Conservation (phyloP, 192 early-diverging fungal genomes). For the Podila clonocystis region DNA sequence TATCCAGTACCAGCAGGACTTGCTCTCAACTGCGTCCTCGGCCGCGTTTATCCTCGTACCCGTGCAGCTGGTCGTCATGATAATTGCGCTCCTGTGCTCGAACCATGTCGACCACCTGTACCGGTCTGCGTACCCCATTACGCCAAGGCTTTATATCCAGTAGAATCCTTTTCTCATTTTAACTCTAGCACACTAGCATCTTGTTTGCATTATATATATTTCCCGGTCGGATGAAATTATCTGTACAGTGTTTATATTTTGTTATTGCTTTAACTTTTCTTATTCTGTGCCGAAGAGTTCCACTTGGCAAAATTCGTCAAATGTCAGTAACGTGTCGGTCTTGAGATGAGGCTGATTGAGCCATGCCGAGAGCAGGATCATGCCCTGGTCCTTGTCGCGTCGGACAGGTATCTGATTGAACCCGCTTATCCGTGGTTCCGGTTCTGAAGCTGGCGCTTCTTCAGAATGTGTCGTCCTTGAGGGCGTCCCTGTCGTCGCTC, state of each 20-base stretch:
- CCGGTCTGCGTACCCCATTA: slow-evolving; percentile 29
- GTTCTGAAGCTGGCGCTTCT: background rate
- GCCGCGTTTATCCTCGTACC: slow-evolving; percentile 55
- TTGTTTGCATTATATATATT: background rate
- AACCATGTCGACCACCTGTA: slow-evolving; percentile 58
- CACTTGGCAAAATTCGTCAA: slow-evolving; percentile 54
- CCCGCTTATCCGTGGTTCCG: background rate
- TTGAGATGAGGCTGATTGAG: slow-evolving; percentile 54
- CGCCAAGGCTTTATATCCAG: slow-evolving; percentile 31
- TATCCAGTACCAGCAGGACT: slow-evolving; percentile 43
- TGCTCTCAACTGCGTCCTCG: slow-evolving; percentile 52
- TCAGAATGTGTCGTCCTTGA: background rate
- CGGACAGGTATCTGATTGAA: slow-evolving; percentile 9
- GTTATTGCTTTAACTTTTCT: background rate
- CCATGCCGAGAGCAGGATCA: slow-evolving; percentile 57
- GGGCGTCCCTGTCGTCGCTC: background rate
- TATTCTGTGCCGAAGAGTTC: slow-evolving; percentile 36
- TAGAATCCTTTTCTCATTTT: background rate
- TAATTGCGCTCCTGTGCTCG: slow-evolving; percentile 55
- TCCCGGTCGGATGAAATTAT: background rate
- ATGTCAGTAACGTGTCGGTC: slow-evolving; percentile 15
- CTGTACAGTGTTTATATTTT: no score
- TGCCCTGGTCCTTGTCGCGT: slow-evolving; percentile 48
- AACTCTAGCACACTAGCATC: background rate
- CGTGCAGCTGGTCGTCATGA: slow-evolving; percentile 52